Evolutionary conservation across 768 basidiomycete genomes (phyloP), one percentile per base, ranked within the genome.

Genomic region (Lentinula sp.): DNA sequence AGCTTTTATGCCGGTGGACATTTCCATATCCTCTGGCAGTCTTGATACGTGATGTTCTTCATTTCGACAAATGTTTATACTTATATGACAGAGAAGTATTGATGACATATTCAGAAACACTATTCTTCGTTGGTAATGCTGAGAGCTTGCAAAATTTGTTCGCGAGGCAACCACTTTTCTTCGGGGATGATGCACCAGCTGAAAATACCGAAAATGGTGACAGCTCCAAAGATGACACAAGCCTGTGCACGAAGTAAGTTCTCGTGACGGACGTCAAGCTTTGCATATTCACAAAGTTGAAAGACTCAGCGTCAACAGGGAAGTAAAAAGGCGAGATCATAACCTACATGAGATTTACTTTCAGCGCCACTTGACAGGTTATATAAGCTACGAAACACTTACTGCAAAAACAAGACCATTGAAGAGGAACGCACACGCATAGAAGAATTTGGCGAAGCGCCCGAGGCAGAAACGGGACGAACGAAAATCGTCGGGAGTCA

Each of bases 241-340:
- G 90, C 86, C 89, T 91, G 53, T 11, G 16, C 11, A 43, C 40
- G 5, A 50, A 35, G 61, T 60, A 21, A 32, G 9, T 18, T 7
- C 34, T 42, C 59, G 16, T 10, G 61, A 40, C 31, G 57, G 34
- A 18, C 18, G 53, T 18, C 3, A 1, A 15, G 49, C 7, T 21
- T 45, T 42, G 4, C 46, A 5, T 1, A 80, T 88, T 73, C 63
- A 92, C 91, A 68, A 92, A 95, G 73, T 96, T 96, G 78, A 95
- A 93, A 1, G 80, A 87, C 62, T 82, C 72, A 0, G 87, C 80
- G 9, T 78, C 84, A 32, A 92, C 88, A 0, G 94, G 94, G 78
- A 91, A 96, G 71, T 78, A 84, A 78, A 93, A 95, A 1, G 94
- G 94, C 28, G 93, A 94, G 58, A 91, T 78, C 77, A 88, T 84